Conservation (phyloP, 2,329 filamentous ascomycete genomes). For the Botrytis hyacinthi region DNA sequence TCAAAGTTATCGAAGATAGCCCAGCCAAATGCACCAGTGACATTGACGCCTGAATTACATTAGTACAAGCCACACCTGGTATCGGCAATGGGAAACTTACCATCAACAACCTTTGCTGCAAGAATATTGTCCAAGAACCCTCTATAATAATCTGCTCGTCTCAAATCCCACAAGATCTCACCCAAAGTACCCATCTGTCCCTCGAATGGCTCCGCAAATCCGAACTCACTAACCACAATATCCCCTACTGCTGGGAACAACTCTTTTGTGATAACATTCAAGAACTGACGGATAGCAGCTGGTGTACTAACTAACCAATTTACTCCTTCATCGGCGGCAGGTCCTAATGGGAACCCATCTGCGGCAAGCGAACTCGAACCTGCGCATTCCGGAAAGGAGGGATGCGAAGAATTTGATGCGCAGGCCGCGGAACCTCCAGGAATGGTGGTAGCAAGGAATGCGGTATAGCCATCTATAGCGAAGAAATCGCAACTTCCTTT, state of each 20-base stretch:
- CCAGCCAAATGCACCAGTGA: conserved; percentile 83
- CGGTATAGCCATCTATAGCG: conserved; percentile 58
- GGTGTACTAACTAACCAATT: conserved; percentile 45
- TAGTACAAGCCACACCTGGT: not conserved
- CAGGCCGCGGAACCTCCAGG: conserved; percentile 42
- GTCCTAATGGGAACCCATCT: conserved; percentile 47
- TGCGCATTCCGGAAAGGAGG: conserved; percentile 34
- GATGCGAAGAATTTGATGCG: conserved; percentile 34
- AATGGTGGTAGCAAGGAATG: conserved; percentile 38
- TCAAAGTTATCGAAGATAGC: conserved; percentile 65
- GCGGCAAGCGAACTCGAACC: conserved; percentile 38
- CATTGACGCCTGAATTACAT: conserved; percentile 56
- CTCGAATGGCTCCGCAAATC: conserved; percentile 37
- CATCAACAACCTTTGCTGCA: conserved; percentile 70
- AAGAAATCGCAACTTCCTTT: conserved; percentile 55
- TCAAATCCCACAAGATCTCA: conserved; percentile 70
- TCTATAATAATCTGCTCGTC: conserved; percentile 74
- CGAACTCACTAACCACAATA: conserved; percentile 35
- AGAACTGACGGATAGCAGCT: conserved; percentile 42
- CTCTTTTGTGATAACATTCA: conserved; percentile 43
- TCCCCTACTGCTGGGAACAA: conserved; percentile 43
- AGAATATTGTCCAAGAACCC: conserved; percentile 65
- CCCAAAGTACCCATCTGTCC: conserved; percentile 24
- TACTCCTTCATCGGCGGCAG: conserved; percentile 43
- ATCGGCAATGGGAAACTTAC: conserved; percentile 16